Conservation (phyloP, 2,329 filamentous ascomycete species). For the Fusarium sp. region DNA sequence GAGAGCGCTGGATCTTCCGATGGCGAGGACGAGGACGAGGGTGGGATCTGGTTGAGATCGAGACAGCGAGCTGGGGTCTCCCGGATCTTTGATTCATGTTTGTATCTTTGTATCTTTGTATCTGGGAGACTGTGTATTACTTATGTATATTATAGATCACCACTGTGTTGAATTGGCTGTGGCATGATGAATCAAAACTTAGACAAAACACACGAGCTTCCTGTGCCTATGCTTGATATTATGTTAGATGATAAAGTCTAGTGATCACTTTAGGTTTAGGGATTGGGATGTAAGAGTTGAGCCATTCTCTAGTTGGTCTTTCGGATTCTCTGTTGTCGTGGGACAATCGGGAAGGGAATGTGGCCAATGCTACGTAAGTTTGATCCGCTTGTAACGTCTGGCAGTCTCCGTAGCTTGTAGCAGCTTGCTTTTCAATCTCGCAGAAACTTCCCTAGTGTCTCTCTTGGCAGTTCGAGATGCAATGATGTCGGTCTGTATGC, state of each 20-base stretch:
- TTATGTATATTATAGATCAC: constrained; percentile 21
- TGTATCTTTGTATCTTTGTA: background rate
- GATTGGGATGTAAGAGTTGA: no score
- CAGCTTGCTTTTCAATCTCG: background rate
- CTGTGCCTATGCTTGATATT: background rate
- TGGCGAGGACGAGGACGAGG: constrained; percentile 2
- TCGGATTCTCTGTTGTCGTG: background rate
- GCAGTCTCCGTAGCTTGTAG: background rate
- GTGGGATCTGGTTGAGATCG: constrained; percentile 28
- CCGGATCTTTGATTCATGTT: constrained; percentile 10
- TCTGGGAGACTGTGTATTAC: constrained; percentile 4
- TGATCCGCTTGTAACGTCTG: background rate
- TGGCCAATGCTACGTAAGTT: background rate
- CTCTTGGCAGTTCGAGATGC: background rate
- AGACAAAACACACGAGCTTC: background rate
- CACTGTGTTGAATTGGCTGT: background rate
- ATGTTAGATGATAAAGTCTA: background rate
- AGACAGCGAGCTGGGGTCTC: constrained; percentile 1
- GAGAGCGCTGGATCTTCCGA: constrained; percentile 39
- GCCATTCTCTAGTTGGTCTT: background rate
- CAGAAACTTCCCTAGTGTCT: background rate
- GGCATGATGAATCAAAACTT: background rate
- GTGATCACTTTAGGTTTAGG: no score
- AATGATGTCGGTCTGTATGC: background rate
- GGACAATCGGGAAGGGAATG: background rate